These are phyloP conservation scores for Aspergillus ochraceus DNA, from an alignment of 2,329 filamentous ascomycete genomes.

Conservation along the genomic window DNA sequence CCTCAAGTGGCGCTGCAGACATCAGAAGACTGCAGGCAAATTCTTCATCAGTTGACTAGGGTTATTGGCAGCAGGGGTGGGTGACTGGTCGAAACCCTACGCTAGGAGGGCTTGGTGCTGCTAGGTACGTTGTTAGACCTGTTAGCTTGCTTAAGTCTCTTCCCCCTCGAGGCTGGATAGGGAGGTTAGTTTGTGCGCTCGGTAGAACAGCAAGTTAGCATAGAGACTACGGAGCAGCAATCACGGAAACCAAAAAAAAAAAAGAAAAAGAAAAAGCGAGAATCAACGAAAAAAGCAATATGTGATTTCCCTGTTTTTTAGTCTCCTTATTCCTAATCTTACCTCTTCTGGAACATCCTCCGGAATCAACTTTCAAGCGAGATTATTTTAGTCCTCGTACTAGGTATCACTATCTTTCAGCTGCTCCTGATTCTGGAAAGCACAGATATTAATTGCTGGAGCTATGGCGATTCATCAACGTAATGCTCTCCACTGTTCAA, in stretches of 20 bases:
- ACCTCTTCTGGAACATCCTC: background rate
- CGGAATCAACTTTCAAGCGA: background rate
- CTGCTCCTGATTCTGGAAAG: background rate
- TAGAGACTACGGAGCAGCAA: too few species aligned
- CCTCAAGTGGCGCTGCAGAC: background rate
- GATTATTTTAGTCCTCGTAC: background rate
- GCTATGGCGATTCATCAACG: background rate
- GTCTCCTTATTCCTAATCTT: background rate
- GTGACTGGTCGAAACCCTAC: background rate
- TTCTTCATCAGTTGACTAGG: background rate
- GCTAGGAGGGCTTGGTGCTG: background rate
- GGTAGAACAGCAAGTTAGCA: too few species aligned
- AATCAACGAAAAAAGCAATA: background rate
- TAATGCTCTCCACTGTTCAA: background rate
- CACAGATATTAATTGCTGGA: background rate
- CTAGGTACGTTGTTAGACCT: background rate
- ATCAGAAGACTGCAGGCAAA: background rate
- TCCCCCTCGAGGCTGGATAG: too few species aligned
- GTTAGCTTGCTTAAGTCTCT: background rate
- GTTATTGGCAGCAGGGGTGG: background rate
- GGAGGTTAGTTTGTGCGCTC: background rate
- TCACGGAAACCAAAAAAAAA: too few species aligned
- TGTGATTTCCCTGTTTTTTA: background rate
- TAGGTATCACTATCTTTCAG: background rate
- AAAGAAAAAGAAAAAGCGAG: too few species aligned